phyloP scores from a whole-genome alignment of 2,329 filamentous ascomycete species.

The Cordyceps cateniannulata region DNA sequence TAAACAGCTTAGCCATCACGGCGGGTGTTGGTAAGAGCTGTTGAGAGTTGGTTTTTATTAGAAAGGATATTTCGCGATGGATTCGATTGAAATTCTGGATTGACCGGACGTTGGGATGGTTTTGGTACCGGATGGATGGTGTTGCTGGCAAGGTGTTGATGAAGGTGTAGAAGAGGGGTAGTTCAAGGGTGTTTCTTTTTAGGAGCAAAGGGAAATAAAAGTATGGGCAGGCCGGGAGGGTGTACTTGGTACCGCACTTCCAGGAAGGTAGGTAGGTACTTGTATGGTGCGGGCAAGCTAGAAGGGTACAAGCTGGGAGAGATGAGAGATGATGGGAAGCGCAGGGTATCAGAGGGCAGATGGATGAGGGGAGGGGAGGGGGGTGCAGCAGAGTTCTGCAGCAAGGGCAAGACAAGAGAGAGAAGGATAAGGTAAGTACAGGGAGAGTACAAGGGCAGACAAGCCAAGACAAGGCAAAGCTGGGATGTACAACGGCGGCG shows the following conservation, averaged over 20 bases:
- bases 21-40: conserved; percentile 8
- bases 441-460: neutral
- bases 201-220: neutral
- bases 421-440: no score
- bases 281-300: neutral
- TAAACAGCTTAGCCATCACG: conserved; percentile 87
- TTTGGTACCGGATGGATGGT: neutral
- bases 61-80: neutral
- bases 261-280: neutral
- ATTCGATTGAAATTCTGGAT: neutral
- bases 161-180: conserved; percentile 13
- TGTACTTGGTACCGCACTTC: neutral
- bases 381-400: neutral
- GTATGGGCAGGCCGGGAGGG: neutral
- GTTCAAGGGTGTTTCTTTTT: neutral
- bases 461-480: neutral
- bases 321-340: neutral
- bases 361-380: conserved; percentile 12
- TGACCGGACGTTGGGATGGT: neutral
- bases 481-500: conserved; percentile 10
- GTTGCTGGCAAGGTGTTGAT: conserved; percentile 13
- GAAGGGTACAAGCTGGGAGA: neutral
- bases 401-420: no score
- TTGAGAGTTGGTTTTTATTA: neutral
- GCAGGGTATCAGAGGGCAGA: conserved; percentile 5